Conservation (phyloP, 2,329 filamentous ascomycete species). For the Venturia oleaginea region DNA sequence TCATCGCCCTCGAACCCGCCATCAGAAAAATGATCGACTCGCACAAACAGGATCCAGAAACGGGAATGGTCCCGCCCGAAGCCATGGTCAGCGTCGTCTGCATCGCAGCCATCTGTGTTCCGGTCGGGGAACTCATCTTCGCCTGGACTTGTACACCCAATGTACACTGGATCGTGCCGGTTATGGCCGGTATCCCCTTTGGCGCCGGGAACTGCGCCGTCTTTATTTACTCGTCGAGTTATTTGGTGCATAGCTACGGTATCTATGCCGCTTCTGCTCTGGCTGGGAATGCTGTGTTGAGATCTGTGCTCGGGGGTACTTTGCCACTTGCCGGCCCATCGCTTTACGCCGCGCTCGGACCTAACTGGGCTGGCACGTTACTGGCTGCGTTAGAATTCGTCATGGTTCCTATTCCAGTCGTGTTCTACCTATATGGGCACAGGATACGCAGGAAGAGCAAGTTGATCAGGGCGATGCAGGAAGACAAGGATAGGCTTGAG, state of each 20-base stretch:
- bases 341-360: conserved; percentile 61
- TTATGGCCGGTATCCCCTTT: conserved; percentile 71
- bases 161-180: conserved; percentile 75
- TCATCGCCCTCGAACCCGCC: conserved; percentile 52
- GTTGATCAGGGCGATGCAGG: conserved; percentile 42
- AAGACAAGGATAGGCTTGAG: conserved; percentile 34
- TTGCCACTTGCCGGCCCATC: conserved; percentile 65
- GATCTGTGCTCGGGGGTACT: conserved; percentile 65
- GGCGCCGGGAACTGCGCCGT: conserved; percentile 66
- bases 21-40: conserved; percentile 68
- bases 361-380: conserved; percentile 72
- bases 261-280: conserved; percentile 76
- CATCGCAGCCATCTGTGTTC: conserved; percentile 64
- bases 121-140: conserved; percentile 75
- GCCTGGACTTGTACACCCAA: conserved; percentile 78
- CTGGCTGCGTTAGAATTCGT: conserved; percentile 63
- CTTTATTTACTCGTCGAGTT: conserved; percentile 78
- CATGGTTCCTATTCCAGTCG: conserved; percentile 69
- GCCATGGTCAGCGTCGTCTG: conserved; percentile 73
- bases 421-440: conserved; percentile 59
- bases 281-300: conserved; percentile 67
- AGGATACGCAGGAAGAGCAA: conserved; percentile 47
- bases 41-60: conserved; percentile 65
- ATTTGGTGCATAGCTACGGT: conserved; percentile 68
- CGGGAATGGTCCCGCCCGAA: conserved; percentile 66